phyloP scores from a whole-genome alignment of 306 rosid species.

The Vigna trinervia region DNA sequence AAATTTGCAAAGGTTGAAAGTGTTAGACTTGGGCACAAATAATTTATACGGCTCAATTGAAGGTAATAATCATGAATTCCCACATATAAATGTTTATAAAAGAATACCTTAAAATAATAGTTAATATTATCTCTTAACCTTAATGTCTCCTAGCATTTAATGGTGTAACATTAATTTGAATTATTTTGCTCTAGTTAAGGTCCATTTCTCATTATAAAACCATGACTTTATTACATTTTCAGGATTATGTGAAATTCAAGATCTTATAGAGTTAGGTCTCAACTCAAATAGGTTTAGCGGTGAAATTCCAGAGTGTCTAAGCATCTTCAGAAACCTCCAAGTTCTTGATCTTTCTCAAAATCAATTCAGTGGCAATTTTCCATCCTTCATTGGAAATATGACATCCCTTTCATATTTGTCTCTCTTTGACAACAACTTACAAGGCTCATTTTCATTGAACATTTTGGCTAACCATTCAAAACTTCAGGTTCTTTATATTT shows the following conservation, averaged over 20 bases:
- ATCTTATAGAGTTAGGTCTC: slow-evolving; percentile 24
- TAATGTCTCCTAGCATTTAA: neutral
- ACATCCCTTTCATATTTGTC: slow-evolving; percentile 29
- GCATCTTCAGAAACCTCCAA: slow-evolving; percentile 9
- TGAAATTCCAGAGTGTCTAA: slow-evolving; percentile 22
- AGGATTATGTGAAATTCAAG: slow-evolving; percentile 34
- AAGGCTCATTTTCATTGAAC: slow-evolving; percentile 43
- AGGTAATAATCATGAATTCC: neutral
- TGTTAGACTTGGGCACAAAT: neutral
- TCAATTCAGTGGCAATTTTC: neutral
- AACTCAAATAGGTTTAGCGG: neutral
- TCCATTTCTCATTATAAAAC: neutral
- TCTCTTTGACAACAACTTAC: neutral
- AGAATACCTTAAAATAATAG: neutral
- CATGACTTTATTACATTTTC: neutral
- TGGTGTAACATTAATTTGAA: neutral
- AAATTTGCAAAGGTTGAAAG: neutral
- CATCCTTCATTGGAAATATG: slow-evolving; percentile 14
- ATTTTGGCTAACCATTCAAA: slow-evolving; percentile 43
- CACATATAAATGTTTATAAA: no score
- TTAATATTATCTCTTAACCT: neutral
- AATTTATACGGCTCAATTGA: slow-evolving; percentile 4
- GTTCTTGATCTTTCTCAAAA: slow-evolving; percentile 29
- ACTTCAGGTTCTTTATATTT: slow-evolving; percentile 25
- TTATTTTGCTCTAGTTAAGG: neutral